phyloP scores from a whole-genome alignment of 345 rosid genomes.

The Euclidium syriacum region DNA sequence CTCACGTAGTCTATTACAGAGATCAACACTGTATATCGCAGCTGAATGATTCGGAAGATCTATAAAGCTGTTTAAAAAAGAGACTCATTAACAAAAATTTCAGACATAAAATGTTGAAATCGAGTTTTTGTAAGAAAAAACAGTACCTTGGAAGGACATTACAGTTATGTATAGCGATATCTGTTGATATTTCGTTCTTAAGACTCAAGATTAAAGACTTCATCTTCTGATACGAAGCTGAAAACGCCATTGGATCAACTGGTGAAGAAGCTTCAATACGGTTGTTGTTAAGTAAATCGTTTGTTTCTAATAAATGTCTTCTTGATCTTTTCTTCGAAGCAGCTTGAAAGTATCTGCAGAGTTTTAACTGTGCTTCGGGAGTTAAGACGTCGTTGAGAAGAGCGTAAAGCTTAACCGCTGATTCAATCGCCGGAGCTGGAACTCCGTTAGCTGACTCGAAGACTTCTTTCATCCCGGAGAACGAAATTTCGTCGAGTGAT shows the following conservation, averaged over 20 bases:
- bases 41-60: constrained; percentile 88
- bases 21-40: constrained; percentile 78
- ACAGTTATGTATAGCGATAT: constrained; percentile 77
- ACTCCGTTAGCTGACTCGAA: constrained; percentile 69
- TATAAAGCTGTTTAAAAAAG: constrained; percentile 65
- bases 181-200: constrained; percentile 73
- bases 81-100: too few relatives aligned
- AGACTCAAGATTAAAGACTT: constrained; percentile 55
- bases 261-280: constrained; percentile 41
- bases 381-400: constrained; percentile 82
- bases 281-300: constrained; percentile 54
- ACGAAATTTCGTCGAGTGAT: constrained; percentile 65
- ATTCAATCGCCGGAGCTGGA: constrained; percentile 73
- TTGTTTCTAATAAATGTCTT: constrained; percentile 73
- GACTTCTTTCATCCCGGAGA: constrained; percentile 69
- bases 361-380: constrained; percentile 79
- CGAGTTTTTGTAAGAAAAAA: too few relatives aligned
- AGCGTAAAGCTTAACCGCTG: constrained; percentile 81
- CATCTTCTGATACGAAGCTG: constrained; percentile 79
- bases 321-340: constrained; percentile 83
- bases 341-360: constrained; percentile 84
- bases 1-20: constrained; percentile 71
- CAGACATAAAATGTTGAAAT: too few relatives aligned
- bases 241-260: constrained; percentile 43
- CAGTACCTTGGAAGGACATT: constrained; percentile 81